Conservation (phyloP, 2,329 filamentous ascomycete genomes). For the Colletotrichum aenigma region DNA sequence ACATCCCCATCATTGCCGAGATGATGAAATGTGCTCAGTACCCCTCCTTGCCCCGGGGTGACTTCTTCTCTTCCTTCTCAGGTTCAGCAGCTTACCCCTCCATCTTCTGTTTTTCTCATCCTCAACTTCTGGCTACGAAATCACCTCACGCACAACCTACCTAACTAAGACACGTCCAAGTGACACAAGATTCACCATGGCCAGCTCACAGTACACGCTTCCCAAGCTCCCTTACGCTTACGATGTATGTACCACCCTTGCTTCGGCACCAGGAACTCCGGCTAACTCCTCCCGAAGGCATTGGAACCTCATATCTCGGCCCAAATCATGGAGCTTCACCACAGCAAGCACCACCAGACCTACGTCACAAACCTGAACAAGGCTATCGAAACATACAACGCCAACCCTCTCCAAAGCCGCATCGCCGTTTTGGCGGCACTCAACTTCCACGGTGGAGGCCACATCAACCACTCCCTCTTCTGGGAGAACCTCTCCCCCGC, state of each 20-base stretch:
- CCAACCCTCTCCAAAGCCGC: slow-evolving; percentile 50
- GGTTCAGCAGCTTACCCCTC: not conserved
- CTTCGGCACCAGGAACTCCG: not conserved
- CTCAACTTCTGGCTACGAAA: not conserved
- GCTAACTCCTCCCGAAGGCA: slow-evolving; percentile 47
- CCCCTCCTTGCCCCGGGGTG: not conserved
- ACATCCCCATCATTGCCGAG: not conserved
- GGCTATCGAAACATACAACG: slow-evolving; percentile 61
- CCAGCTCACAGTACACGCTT: slow-evolving; percentile 57
- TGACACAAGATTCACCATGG: slow-evolving; percentile 31
- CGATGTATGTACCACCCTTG: slow-evolving; percentile 55
- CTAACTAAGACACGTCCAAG: not conserved
- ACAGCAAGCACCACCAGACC: slow-evolving; percentile 79
- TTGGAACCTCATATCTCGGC: slow-evolving; percentile 76
- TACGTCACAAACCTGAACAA: slow-evolving; percentile 80
- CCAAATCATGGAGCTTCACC: slow-evolving; percentile 83
- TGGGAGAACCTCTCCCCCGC: slow-evolving; percentile 81
- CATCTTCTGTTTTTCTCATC: not conserved
- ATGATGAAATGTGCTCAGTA: slow-evolving; percentile 15
- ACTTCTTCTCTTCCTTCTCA: not conserved
- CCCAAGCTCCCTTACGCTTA: slow-evolving; percentile 72
- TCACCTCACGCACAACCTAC: not conserved
- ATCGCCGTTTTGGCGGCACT: slow-evolving; percentile 73
- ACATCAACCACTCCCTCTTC: slow-evolving; percentile 93
- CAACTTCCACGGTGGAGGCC: slow-evolving; percentile 89